Conservation (phyloP, 1,284 basidiomycete species). For the Apiotrichum sp. region DNA sequence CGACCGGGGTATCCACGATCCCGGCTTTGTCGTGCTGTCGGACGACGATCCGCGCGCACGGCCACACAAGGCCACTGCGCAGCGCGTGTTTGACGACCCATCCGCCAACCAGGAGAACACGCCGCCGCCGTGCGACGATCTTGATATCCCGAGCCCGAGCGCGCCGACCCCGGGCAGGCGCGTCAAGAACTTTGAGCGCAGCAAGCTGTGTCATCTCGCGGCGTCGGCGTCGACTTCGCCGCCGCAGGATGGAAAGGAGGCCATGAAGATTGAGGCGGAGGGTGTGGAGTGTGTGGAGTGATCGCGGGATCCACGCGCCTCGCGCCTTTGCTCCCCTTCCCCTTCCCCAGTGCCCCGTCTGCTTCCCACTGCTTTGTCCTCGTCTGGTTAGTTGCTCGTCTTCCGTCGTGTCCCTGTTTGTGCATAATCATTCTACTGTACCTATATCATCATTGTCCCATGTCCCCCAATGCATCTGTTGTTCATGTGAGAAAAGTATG, state of each 20-base stretch:
- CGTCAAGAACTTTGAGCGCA: not conserved
- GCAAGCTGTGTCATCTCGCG: conserved; percentile 3
- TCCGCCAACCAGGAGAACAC: conserved; percentile 4
- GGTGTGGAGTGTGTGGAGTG: no score
- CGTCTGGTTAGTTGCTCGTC: no score
- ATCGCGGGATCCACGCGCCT: no score
- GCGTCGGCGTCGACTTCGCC: not conserved
- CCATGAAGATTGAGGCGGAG: conserved; percentile 4
- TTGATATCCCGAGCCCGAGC: not conserved
- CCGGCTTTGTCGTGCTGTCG: conserved; percentile 22
- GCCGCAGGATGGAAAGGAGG: conserved; percentile 1
- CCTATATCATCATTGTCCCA: no score
- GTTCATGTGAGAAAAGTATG: no score
- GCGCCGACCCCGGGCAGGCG: not conserved
- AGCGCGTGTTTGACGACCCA: not conserved
- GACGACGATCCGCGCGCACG: conserved; percentile 11
- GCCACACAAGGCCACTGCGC: not conserved
- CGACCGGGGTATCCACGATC: conserved; percentile 17
- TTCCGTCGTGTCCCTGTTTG: no score
- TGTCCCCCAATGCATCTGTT: no score
- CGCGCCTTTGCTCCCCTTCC: no score
- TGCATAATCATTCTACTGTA: no score
- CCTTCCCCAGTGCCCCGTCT: no score
- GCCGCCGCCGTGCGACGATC: no score
- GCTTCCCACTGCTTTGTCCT: no score